These are phyloP conservation scores for Silene latifolia DNA, from an alignment of 148 eudicot genomes.

Conservation along the genomic window DNA sequence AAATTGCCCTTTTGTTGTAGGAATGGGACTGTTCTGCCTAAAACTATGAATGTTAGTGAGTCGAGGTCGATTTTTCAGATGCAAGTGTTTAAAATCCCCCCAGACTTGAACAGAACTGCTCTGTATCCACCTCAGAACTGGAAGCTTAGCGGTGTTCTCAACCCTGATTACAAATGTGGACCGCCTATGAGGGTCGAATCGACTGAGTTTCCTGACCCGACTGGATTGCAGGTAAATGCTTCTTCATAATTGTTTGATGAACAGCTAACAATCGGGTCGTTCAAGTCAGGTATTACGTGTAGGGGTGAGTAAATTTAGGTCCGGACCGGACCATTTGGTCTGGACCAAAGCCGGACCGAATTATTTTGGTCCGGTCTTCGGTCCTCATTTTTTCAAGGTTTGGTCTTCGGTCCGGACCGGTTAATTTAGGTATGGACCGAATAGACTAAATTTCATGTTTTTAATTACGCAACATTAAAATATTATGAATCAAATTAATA, in stretches of 20 bases:
- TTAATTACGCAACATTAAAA: too few species aligned
- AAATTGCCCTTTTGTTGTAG: slow-evolving; percentile 75
- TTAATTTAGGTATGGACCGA: too few species aligned
- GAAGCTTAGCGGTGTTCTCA: slow-evolving; percentile 59
- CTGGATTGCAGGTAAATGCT: slow-evolving; percentile 39
- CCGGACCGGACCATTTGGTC: too few species aligned
- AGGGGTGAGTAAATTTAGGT: too few species aligned
- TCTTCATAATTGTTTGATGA: background rate
- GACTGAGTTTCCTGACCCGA: slow-evolving; percentile 64
- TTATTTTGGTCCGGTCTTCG: too few species aligned
- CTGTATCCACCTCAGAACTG: slow-evolving; percentile 79
- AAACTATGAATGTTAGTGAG: slow-evolving; percentile 62
- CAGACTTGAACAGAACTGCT: slow-evolving; percentile 74
- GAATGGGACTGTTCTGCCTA: slow-evolving; percentile 67
- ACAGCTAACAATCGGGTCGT: too few species aligned
- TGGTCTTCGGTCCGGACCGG: too few species aligned
- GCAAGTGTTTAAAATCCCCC: slow-evolving; percentile 71
- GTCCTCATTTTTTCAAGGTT: too few species aligned
- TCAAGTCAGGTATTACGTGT: too few species aligned
- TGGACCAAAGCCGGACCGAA: too few species aligned
- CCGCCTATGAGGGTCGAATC: slow-evolving; percentile 61
- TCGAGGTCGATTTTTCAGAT: slow-evolving; percentile 68
- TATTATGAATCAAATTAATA: too few species aligned
- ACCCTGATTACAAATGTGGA: slow-evolving; percentile 67
- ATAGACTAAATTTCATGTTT: too few species aligned